A percentile compares a stretch with the other conserved stretches of the same genome.
Evolutionary conservation across 2,329 filamentous ascomycete species (phyloP).

Genomic region (Aspergillus tamarii): DNA sequence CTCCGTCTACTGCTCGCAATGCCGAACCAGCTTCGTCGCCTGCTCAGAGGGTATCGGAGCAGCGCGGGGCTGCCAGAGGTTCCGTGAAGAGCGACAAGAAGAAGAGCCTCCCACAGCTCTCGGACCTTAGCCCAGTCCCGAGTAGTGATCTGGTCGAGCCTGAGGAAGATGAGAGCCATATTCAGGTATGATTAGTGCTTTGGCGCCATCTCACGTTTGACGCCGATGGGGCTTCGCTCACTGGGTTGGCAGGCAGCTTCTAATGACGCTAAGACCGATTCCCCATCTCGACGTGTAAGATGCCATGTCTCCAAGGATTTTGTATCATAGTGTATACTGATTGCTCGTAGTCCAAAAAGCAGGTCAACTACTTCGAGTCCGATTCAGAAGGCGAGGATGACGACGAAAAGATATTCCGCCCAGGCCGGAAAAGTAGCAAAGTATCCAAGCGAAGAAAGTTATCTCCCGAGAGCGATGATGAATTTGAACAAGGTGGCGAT

Average conservation of each 20-base stretch:
- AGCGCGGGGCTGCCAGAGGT: constrained; percentile 34
- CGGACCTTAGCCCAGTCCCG: constrained; percentile 70
- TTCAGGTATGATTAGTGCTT: constrained; percentile 39
- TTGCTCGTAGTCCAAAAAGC: constrained; percentile 58
- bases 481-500: constrained; percentile 63
- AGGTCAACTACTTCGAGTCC: constrained; percentile 78
- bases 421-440: constrained; percentile 51
- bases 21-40: constrained; percentile 43
- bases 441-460: constrained; percentile 63
- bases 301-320: constrained; percentile 10
- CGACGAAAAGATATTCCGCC: constrained; percentile 71
- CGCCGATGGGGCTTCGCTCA: constrained; percentile 34
- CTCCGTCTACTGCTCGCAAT: constrained; percentile 35
- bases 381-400: constrained; percentile 72
- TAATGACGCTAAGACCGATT: constrained; percentile 55
- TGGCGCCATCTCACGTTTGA: constrained; percentile 48
- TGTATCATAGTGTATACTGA: neutral
- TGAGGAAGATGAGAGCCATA: constrained; percentile 63
- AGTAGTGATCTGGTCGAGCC: constrained; percentile 77
- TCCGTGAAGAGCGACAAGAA: constrained; percentile 54
- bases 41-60: constrained; percentile 37
- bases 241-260: constrained; percentile 44
- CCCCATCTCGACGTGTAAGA: constrained; percentile 77
- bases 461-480: constrained; percentile 69
- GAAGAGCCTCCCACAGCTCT: constrained; percentile 43